phyloP scores from a whole-genome alignment of 2,329 filamentous ascomycete genomes.

The Alternaria panax region DNA sequence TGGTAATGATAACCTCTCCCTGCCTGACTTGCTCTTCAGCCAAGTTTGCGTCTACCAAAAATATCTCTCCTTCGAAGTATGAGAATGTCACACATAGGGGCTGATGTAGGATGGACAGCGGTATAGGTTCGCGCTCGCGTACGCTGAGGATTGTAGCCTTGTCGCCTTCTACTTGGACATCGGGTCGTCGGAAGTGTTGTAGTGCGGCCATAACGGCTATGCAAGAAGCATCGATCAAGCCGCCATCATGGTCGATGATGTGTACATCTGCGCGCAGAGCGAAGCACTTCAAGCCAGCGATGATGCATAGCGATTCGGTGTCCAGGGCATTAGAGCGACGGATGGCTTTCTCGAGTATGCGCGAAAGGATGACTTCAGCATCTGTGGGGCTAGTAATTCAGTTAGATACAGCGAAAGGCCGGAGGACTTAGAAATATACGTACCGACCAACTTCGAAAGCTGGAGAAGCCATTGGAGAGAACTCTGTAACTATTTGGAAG shows the following conservation, averaged over 20 bases:
- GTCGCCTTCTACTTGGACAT: constrained; percentile 85
- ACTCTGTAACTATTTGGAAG: constrained; percentile 89
- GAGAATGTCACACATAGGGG: constrained; percentile 91
- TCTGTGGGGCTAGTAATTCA: constrained; percentile 70
- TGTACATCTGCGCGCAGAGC: constrained; percentile 90
- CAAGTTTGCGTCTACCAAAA: constrained; percentile 74
- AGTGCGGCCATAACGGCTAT: constrained; percentile 87
- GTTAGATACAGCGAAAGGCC: constrained; percentile 29
- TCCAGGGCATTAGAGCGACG: constrained; percentile 91
- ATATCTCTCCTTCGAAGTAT: constrained; percentile 77
- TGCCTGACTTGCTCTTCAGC: constrained; percentile 79
- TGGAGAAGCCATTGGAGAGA: constrained; percentile 90
- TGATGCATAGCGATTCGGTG: constrained; percentile 92
- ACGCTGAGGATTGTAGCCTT: constrained; percentile 83
- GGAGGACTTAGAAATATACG: constrained; percentile 19
- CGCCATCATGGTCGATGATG: constrained; percentile 88
- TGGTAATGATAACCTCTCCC: constrained; percentile 78
- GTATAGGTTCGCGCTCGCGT: constrained; percentile 87
- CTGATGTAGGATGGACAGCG: constrained; percentile 88
- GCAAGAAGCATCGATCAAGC: constrained; percentile 84
- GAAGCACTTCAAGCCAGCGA: constrained; percentile 91
- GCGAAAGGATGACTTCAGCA: constrained; percentile 83
- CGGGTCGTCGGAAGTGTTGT: constrained; percentile 89
- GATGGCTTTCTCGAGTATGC: constrained; percentile 91
- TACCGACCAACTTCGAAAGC: constrained; percentile 85